Evolutionary conservation across 805 yeast species (phyloP), one percentile per base, ranked within the genome.

Genomic region (Groenewaldozyma salmanticensis): DNA sequence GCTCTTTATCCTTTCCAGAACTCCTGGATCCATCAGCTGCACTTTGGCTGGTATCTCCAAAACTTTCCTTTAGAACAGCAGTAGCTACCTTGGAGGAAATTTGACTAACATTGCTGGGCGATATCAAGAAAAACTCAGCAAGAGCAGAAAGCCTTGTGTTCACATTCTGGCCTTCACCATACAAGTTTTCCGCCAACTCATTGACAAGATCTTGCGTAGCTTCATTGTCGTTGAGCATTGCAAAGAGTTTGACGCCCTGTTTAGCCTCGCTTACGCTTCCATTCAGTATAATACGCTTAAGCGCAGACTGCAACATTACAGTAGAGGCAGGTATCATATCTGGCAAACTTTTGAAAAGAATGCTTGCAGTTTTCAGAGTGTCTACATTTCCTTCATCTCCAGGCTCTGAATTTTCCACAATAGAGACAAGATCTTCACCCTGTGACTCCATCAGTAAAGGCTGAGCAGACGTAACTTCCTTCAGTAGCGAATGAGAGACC

Each of bases 401-500:
- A 3, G 62, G 58, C 39, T 29, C 42, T 17, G 51, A 49, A 15
- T 50, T 45, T 42, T 59, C 59, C 2, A 76, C 57, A 7, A 66
- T 51, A 0, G 64, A 58, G 3, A 69, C 64, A 42, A 86, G 61
- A 4, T 70, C 68, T 4, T 66, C 60, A 6, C 79, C 64, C 50
- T 83, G 83, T 27, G 70, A 68, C 49, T 73, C 74, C 55, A 86
- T 70, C 1, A 79, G 75, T 11, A 71, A 69, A 0, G 95, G 95
- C 36, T 73, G 63, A 2, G 71, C 66, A 2, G 57, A 51, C 0
- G 94, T 77, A 2, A 83, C 72, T 33, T 72, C 66, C 43, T 76
- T 77, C 20, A 85, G 59, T 3, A 81, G 48, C 37, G 69, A 74
- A 42, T 75, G 72, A 0, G 87, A 70, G 21, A 60, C 48, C 4